Conservation (phyloP, 768 basidiomycete species). For the Porpolomopsis calyptriformis region DNA sequence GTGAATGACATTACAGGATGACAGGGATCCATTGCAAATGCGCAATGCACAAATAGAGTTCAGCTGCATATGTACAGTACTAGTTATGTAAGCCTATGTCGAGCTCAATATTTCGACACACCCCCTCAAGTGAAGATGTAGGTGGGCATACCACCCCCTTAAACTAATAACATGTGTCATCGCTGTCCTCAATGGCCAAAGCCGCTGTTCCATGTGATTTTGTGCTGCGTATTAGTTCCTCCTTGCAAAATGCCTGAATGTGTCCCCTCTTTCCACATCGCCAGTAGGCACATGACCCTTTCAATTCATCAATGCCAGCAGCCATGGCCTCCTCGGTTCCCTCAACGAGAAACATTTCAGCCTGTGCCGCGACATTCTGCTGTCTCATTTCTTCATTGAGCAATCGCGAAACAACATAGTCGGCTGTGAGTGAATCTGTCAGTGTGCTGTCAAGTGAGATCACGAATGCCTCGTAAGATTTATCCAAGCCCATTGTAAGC, state of each 20-base stretch:
- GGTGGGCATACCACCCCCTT: not conserved
- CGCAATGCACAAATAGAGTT: not conserved
- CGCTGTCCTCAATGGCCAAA: not conserved
- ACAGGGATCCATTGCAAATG: not conserved
- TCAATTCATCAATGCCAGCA: not conserved
- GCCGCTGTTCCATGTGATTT: not conserved
- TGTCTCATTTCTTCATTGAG: slow-evolving; percentile 23
- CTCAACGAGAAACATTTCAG: not conserved
- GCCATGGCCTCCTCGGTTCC: not conserved
- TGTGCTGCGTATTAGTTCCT: no score
- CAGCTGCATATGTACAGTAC: not conserved
- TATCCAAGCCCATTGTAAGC: slow-evolving; percentile 19
- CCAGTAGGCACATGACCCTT: no score
- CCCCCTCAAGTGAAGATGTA: not conserved
- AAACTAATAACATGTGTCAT: not conserved
- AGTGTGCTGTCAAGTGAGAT: slow-evolving; percentile 21
- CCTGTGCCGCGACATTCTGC: not conserved
- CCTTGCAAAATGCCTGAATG: no score
- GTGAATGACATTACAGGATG: no score
- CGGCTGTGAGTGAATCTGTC: slow-evolving; percentile 16
- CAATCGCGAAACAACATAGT: slow-evolving; percentile 19
- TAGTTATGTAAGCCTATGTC: not conserved
- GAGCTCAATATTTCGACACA: not conserved
- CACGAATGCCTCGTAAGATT: slow-evolving; percentile 19
- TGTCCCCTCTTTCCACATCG: no score